Percentiles rank a stretch among this genome's conserved stretches.
Evolutionary conservation across 139 green algal species (phyloP).

Genomic region (Coccomyxa sp.): DNA sequence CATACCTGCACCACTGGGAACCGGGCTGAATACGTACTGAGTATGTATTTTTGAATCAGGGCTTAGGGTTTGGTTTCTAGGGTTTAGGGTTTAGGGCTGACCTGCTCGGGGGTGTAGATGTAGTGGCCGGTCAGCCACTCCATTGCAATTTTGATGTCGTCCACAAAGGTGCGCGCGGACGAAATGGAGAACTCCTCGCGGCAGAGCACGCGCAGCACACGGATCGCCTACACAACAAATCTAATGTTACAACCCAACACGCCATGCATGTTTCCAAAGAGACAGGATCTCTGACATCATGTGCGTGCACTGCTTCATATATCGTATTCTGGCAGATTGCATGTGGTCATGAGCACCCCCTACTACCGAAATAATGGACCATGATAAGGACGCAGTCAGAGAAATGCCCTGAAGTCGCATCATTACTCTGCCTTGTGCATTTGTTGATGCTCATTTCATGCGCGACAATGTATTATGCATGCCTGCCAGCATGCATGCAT

Average conservation of each 20-base stretch:
- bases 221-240: neutral
- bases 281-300: neutral
- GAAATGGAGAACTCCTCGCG: slow-evolving; percentile 45
- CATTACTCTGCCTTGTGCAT: too few relatives aligned
- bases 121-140: slow-evolving; percentile 49
- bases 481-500: too few relatives aligned
- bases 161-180: slow-evolving; percentile 35
- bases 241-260: neutral
- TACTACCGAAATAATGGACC: neutral
- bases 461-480: too few relatives aligned
- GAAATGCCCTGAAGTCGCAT: too few relatives aligned
- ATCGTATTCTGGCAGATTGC: neutral
- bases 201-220: slow-evolving; percentile 27
- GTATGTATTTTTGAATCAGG: too few relatives aligned
- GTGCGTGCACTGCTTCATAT: neutral
- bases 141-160: slow-evolving; percentile 37
- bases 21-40: too few relatives aligned
- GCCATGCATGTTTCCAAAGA: neutral
- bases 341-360: neutral
- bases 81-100: neutral
- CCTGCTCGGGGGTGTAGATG: slow-evolving; percentile 14
- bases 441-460: too few relatives aligned
- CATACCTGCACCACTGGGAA: too few relatives aligned
- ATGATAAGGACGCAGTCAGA: too few relatives aligned
- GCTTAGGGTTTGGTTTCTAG: too few relatives aligned